Base-by-base conservation (phyloP, 2,329 filamentous ascomycete species). In the Ophiostoma pallidulum region DNA sequence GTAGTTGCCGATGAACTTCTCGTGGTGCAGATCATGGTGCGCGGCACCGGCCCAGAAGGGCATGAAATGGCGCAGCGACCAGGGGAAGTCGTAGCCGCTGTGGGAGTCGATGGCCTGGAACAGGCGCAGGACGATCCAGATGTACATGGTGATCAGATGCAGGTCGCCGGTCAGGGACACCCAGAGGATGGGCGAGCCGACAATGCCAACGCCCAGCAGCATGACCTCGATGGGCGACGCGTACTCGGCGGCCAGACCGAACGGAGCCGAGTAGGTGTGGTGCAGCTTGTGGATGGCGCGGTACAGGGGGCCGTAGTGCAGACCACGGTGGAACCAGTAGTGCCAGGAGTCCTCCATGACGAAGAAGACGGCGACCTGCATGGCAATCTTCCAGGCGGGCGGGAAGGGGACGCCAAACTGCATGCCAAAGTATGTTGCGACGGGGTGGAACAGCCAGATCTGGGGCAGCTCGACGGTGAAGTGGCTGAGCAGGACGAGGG, bases 1-100 rank as follows among this genome's bases (percentile, higher is more conserved):
- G 66, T 97, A 98, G 74, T 98, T 98, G 59, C 92, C 92, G 54
- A 98, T 89, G 71, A 98, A 98, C 64, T 89, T 88, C 74, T 98
- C 92, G 71, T 98, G 92, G 71, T 98, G 92, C 38, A 89, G 73
- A 62, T 98, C 92, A 71, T 98, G 92, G 71, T 97, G 91, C 59
- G 94, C 82, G 47, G 92, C 92, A 53, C 92, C 92, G 47, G 91
- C 91, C 92, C 92, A 98, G 78, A 98, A 90, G 31, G 92, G 92
- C 44, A 98, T 72, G 74, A 57, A 86, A 68, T 96, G 87, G 67
- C 90, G 88, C 69, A 98, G 71, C 62, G 84, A 91, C 89, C 90
- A 98, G 52, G 92, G 92, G 70, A 98, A 97, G 64, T 98, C 92
- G 68, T 97, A 98, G 54, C 92, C 92, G 60, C 85, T 92, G 74